These are phyloP conservation scores for Phytopythium litorale DNA, from an alignment of 352 stramenopile species.

Conservation along the genomic window DNA sequence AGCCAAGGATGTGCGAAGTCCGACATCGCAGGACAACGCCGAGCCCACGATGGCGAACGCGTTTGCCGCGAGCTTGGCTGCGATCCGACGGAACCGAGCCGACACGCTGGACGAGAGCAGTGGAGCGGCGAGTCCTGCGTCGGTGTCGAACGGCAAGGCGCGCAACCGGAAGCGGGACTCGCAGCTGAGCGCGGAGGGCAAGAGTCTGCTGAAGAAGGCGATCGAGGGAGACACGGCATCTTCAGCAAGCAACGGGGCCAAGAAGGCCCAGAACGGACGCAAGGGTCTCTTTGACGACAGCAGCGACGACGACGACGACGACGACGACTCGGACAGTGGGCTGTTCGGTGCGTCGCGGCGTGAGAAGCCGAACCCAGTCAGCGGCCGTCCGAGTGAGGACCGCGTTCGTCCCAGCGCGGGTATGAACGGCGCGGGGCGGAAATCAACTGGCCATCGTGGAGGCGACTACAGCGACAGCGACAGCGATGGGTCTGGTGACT, in stretches of 20 bases:
- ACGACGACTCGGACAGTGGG: slow-evolving; percentile 38
- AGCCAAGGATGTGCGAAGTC: not conserved
- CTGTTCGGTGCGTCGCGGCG: slow-evolving; percentile 34
- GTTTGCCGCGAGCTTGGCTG: slow-evolving; percentile 68
- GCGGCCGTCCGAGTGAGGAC: slow-evolving; percentile 18
- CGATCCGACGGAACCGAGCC: slow-evolving; percentile 64
- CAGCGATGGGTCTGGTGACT: slow-evolving; percentile 27
- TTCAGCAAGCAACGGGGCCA: slow-evolving; percentile 8
- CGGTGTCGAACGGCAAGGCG: slow-evolving; percentile 12
- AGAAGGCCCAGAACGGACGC: slow-evolving; percentile 28
- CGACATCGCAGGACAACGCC: not conserved
- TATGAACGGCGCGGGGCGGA: not conserved
- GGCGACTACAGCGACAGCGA: slow-evolving; percentile 22
- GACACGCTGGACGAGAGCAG: slow-evolving; percentile 55
- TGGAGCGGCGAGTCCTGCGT: slow-evolving; percentile 15
- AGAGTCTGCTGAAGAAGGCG: slow-evolving; percentile 68
- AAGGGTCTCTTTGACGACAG: slow-evolving; percentile 83
- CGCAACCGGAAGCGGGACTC: slow-evolving; percentile 63
- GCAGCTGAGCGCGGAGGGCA: slow-evolving; percentile 73
- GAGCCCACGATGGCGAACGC: slow-evolving; percentile 51
- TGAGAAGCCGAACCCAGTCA: slow-evolving; percentile 21
- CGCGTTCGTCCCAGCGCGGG: slow-evolving; percentile 5
- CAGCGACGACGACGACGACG: slow-evolving; percentile 46
- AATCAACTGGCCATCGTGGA: slow-evolving; percentile 1
- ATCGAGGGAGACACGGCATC: slow-evolving; percentile 28